These are phyloP conservation scores for Fomitopsis pinicola DNA, from an alignment of 1,284 basidiomycete genomes.

Conservation along the genomic window DNA sequence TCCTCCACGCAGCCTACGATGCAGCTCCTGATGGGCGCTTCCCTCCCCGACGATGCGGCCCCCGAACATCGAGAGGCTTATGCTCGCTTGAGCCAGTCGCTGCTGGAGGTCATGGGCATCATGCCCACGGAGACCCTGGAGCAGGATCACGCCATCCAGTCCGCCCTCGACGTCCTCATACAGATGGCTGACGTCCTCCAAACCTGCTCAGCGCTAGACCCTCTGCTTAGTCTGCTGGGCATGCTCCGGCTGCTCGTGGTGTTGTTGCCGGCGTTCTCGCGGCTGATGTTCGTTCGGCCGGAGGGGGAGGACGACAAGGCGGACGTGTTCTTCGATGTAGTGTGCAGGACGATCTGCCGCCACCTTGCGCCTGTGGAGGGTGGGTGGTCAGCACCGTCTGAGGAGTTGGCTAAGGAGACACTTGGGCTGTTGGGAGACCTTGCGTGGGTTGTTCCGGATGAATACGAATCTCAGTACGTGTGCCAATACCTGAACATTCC, in stretches of 20 bases:
- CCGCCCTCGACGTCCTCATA: slow-evolving; percentile 11
- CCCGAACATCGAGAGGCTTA: slow-evolving; percentile 32
- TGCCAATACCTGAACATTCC: neutral
- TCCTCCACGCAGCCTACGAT: slow-evolving; percentile 42
- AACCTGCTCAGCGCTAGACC: slow-evolving; percentile 31
- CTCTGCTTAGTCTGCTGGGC: slow-evolving; percentile 48
- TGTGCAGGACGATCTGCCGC: slow-evolving; percentile 39
- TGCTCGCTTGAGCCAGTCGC: slow-evolving; percentile 33
- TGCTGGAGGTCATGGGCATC: slow-evolving; percentile 48
- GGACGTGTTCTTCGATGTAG: slow-evolving; percentile 32
- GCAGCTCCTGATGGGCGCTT: slow-evolving; percentile 47
- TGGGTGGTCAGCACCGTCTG: slow-evolving; percentile 16
- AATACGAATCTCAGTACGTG: slow-evolving; percentile 40
- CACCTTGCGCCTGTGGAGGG: slow-evolving; percentile 31
- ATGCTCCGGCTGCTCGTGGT: slow-evolving; percentile 44
- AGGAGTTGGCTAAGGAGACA: slow-evolving; percentile 35
- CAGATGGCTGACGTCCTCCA: slow-evolving; percentile 24
- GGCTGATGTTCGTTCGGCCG: slow-evolving; percentile 34
- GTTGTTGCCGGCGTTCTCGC: slow-evolving; percentile 45
- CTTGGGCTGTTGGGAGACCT: slow-evolving; percentile 51
- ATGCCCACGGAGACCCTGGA: slow-evolving; percentile 4
- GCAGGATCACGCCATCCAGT: slow-evolving; percentile 11
- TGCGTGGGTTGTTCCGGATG: slow-evolving; percentile 42
- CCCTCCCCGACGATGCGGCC: slow-evolving; percentile 24
- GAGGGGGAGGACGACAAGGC: slow-evolving; percentile 14